These are phyloP conservation scores for Cyberlindnera petersonii DNA, from an alignment of 805 yeast genomes.

Conservation along the genomic window DNA sequence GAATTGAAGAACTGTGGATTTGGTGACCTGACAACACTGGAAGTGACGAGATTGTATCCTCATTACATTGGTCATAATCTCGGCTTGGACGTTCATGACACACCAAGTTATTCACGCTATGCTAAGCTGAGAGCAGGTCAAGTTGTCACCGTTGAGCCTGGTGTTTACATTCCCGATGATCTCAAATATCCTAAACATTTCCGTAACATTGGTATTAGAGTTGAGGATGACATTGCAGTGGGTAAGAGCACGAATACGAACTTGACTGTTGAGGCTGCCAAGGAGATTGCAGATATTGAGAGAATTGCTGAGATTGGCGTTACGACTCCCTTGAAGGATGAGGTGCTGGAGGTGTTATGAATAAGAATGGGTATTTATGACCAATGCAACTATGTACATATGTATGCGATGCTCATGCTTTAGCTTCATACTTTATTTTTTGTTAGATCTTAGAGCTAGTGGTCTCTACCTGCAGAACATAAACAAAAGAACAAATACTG, in stretches of 20 bases:
- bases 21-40: constrained; percentile 43
- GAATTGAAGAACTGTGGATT: constrained; percentile 78
- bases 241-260: constrained; percentile 56
- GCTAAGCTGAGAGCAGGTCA: constrained; percentile 59
- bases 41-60: constrained; percentile 65
- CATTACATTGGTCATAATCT: constrained; percentile 95
- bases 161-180: constrained; percentile 80
- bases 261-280: constrained; percentile 78
- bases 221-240: constrained; percentile 89
- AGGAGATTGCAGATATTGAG: constrained; percentile 83
- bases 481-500: too few species aligned
- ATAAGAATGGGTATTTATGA: too few species aligned
- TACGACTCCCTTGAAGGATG: constrained; percentile 44
- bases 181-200: constrained; percentile 69
- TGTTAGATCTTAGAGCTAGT: too few species aligned
- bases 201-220: constrained; percentile 87
- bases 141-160: constrained; percentile 94
- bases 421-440: too few species aligned
- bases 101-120: constrained; percentile 59
- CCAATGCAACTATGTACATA: constrained; percentile 1
- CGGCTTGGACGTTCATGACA: constrained; percentile 88
- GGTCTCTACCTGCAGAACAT: too few species aligned
- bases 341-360: constrained; percentile 32
- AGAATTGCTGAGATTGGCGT: constrained; percentile 57
- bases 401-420: too few species aligned